Conservation (phyloP, 148 eudicot genomes). For the Camellia granthamiana region DNA sequence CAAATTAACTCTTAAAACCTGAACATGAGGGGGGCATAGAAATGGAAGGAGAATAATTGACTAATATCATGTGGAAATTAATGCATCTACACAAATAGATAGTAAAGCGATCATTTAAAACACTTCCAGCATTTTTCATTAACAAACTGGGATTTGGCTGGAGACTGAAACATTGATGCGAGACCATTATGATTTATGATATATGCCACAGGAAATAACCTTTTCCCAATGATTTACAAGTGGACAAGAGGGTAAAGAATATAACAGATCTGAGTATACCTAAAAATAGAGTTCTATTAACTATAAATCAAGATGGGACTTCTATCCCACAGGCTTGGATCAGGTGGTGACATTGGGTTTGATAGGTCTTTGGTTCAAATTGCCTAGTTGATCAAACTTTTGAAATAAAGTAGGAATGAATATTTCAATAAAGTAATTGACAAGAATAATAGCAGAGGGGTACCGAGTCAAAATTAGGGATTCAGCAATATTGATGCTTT, state of each 20-base stretch:
- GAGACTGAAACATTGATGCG: neutral
- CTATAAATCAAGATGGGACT: neutral
- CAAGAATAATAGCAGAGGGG: neutral
- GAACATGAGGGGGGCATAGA: too few relatives aligned
- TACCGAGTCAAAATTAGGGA: neutral
- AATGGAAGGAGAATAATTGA: too few relatives aligned
- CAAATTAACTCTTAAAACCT: too few relatives aligned
- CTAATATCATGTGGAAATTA: neutral
- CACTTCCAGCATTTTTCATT: neutral
- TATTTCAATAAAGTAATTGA: neutral
- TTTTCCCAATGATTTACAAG: too few relatives aligned
- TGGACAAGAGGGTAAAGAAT: neutral
- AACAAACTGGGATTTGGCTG: neutral
- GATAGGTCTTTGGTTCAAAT: neutral
- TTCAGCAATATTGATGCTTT: neutral
- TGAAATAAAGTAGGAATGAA: neutral
- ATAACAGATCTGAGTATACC: neutral
- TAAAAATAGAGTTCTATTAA: neutral
- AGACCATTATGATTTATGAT: too few relatives aligned
- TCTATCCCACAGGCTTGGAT: too few relatives aligned
- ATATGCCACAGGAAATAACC: too few relatives aligned
- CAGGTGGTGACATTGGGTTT: neutral
- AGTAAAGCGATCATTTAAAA: neutral
- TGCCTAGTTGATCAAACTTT: neutral
- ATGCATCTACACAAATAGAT: neutral